These are phyloP conservation scores for Rhodotorula babjevae DNA, from an alignment of 768 basidiomycete genomes.

Conservation along the genomic window DNA sequence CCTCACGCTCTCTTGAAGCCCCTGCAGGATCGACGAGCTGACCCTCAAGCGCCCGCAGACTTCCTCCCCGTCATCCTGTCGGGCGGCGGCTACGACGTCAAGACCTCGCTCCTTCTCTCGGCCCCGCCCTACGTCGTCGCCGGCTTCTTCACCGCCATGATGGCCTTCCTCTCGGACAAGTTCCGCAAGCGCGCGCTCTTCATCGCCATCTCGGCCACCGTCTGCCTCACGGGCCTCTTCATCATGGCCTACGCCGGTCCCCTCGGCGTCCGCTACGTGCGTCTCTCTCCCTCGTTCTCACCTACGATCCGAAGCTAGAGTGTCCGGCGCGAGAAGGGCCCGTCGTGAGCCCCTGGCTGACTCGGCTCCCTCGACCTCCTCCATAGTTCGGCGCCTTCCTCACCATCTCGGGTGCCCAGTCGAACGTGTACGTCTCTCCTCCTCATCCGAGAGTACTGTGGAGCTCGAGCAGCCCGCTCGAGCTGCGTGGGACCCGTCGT, in stretches of 20 bases:
- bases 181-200: slow-evolving; percentile 40
- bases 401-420: slow-evolving; percentile 32
- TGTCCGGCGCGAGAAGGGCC: too few species aligned
- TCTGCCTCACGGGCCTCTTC: slow-evolving; percentile 41
- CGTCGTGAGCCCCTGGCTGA: too few species aligned
- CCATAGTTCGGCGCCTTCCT: slow-evolving; percentile 1
- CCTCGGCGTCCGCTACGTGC: slow-evolving; percentile 28
- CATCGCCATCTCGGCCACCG: slow-evolving; percentile 36
- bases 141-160: slow-evolving; percentile 40
- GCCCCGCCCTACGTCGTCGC: slow-evolving; percentile 45
- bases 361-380: too few species aligned
- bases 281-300: not conserved
- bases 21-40: not conserved
- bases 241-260: slow-evolving; percentile 23
- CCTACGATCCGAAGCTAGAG: too few species aligned
- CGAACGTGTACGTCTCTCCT: slow-evolving; percentile 7
- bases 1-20: not conserved
- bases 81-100: slow-evolving; percentile 42
- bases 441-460: too few species aligned
- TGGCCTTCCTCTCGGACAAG: slow-evolving; percentile 29
- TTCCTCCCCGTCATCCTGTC: slow-evolving; percentile 46
- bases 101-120: slow-evolving; percentile 44
- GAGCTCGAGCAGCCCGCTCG: too few species aligned
- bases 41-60: slow-evolving; percentile 25
- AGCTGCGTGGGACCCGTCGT: not conserved